A percentile compares a stretch with the other conserved stretches of the same genome.
Conservation (phyloP, 176 grass and related monocot genomes). For the Poa pratensis region DNA sequence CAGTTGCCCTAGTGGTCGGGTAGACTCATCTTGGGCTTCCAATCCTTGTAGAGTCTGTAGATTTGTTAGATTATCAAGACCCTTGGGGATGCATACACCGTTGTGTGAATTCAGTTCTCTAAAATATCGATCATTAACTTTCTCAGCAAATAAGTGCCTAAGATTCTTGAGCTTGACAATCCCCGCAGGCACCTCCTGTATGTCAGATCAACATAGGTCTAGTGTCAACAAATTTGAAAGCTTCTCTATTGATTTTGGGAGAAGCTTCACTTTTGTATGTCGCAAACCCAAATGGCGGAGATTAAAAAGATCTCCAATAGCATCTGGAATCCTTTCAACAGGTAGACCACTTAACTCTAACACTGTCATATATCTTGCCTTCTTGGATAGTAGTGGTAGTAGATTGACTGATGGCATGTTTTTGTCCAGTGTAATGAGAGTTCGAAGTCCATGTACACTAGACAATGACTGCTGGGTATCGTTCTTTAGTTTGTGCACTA, state of each 20-base stretch:
- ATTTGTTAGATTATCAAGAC: not conserved
- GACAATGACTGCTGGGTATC: not conserved
- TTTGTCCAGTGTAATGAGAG: rapidly evolving
- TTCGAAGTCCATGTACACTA: not conserved
- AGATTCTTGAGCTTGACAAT: too few relatives aligned
- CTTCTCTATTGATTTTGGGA: too few relatives aligned
- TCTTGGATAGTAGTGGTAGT: rapidly evolving
- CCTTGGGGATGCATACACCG: conserved; percentile 19
- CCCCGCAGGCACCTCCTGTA: too few relatives aligned
- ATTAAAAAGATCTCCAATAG: not conserved
- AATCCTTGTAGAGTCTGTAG: conserved; percentile 30
- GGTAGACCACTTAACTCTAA: not conserved
- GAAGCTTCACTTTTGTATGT: too few relatives aligned
- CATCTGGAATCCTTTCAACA: not conserved
- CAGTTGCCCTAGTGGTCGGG: not conserved
- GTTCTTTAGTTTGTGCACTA: not conserved
- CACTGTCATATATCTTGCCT: not conserved
- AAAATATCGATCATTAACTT: not conserved
- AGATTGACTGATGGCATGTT: not conserved
- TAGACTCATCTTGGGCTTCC: not conserved
- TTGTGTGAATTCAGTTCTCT: not conserved
- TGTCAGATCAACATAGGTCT: too few relatives aligned
- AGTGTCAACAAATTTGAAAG: too few relatives aligned
- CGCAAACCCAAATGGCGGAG: too few relatives aligned
- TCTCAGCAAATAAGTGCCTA: not conserved